Evolutionary conservation across 805 yeast species (phyloP).

Genomic region (Lipomyces anomalus): DNA sequence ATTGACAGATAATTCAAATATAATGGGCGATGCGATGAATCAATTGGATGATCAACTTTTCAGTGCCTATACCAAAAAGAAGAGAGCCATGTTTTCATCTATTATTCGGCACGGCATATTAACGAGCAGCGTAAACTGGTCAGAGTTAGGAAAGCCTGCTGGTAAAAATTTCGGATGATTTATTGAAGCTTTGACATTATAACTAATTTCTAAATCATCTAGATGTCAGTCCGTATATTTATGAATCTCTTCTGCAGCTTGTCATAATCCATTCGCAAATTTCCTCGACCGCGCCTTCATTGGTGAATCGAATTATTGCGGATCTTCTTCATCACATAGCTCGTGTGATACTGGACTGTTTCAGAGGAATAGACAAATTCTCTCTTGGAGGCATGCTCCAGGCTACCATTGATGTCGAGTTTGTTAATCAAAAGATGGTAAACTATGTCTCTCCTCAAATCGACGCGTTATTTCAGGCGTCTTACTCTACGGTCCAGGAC

Average conservation of each 20-base stretch:
- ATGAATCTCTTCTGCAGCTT: constrained; percentile 45
- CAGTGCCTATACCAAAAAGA: constrained; percentile 46
- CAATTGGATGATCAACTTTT: constrained; percentile 51
- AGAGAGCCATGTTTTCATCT: constrained; percentile 40
- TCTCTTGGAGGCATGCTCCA: constrained; percentile 47
- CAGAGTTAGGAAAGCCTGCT: constrained; percentile 27
- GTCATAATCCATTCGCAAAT: constrained; percentile 51
- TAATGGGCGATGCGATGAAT: constrained; percentile 42
- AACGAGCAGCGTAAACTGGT: constrained; percentile 41
- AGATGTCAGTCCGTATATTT: constrained; percentile 44
- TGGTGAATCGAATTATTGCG: constrained; percentile 42
- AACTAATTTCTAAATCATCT: constrained; percentile 32
- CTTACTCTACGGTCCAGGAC: constrained; percentile 22
- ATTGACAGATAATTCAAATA: constrained; percentile 39
- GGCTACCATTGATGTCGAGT: constrained; percentile 49
- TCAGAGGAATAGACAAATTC: constrained; percentile 42
- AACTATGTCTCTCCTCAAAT: constrained; percentile 15
- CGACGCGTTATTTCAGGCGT: constrained; percentile 10
- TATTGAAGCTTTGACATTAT: constrained; percentile 5
- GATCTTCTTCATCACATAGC: constrained; percentile 41
- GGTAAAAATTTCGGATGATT: background rate
- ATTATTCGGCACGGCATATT: constrained; percentile 39
- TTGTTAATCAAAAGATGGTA: constrained; percentile 33
- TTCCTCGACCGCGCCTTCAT: constrained; percentile 42
- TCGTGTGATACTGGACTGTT: constrained; percentile 36